These are phyloP conservation scores for Kwoniella dendrophila DNA, from an alignment of 768 basidiomycete genomes.

Conservation along the genomic window DNA sequence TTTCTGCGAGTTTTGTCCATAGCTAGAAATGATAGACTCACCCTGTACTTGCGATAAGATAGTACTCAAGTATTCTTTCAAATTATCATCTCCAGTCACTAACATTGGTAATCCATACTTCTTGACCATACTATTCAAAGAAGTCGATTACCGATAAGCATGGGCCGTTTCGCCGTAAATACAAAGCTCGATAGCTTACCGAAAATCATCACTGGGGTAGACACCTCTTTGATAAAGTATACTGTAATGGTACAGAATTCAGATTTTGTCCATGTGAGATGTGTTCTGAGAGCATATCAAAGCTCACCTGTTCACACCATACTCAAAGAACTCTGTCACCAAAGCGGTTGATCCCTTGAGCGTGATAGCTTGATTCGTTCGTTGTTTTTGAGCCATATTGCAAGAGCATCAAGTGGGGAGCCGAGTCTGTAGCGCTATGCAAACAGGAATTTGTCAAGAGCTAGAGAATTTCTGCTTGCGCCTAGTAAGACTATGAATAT, in stretches of 20 bases:
- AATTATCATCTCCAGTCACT: slow-evolving; percentile 86
- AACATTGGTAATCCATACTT: slow-evolving; percentile 97
- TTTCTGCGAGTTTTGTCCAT: neutral
- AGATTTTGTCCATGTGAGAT: neutral
- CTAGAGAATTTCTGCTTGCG: no score
- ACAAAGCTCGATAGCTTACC: slow-evolving; percentile 34
- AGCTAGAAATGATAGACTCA: slow-evolving; percentile 57
- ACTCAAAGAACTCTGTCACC: slow-evolving; percentile 99
- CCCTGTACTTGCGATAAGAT: slow-evolving; percentile 91
- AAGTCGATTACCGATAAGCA: neutral
- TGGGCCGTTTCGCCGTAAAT: neutral
- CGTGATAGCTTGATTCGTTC: slow-evolving; percentile 65
- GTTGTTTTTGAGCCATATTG: slow-evolving; percentile 54
- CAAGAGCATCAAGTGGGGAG: neutral
- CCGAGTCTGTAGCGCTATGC: neutral
- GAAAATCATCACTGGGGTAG: slow-evolving; percentile 95
- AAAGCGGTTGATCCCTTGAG: slow-evolving; percentile 92
- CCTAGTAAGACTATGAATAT: no score
- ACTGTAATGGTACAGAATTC: slow-evolving; percentile 57
- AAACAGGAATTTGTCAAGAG: no score
- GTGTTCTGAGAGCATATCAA: neutral
- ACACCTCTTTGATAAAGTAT: slow-evolving; percentile 96
- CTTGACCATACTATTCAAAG: slow-evolving; percentile 73
- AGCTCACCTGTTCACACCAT: slow-evolving; percentile 91
- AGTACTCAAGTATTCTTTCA: slow-evolving; percentile 93